Percentiles rank a stretch among this genome's conserved stretches.
phyloP scores from a whole-genome alignment of 139 green algal species.

The Chlamydomonas asymmetrica region DNA sequence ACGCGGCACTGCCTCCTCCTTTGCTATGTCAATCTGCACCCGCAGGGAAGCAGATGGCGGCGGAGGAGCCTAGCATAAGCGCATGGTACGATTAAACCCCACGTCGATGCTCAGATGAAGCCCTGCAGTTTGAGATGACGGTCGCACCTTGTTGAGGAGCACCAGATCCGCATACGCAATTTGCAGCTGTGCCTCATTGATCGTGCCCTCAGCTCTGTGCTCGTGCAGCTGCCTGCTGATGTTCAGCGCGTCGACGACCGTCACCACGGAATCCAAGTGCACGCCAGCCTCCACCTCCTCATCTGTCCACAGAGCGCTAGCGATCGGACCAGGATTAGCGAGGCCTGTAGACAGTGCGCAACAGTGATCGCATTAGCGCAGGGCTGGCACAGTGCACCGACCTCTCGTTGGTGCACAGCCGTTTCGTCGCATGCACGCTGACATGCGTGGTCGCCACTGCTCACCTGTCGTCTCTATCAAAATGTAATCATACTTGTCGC shows the following conservation, averaged over 20 bases:
- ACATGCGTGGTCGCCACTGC: too few species aligned
- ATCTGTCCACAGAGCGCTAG: slow-evolving; percentile 86
- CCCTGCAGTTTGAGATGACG: background rate
- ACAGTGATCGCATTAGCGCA: too few species aligned
- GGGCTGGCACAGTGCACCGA: too few species aligned
- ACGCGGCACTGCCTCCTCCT: slow-evolving; percentile 41
- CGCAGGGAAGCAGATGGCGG: too few species aligned
- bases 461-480: slow-evolving; percentile 88
- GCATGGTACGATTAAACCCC: background rate
- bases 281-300: slow-evolving; percentile 76
- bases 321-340: slow-evolving; percentile 86
- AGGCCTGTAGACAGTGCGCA: slow-evolving; percentile 63
- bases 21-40: slow-evolving; percentile 76
- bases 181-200: slow-evolving; percentile 86
- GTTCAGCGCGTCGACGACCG: slow-evolving; percentile 83
- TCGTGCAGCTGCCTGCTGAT: slow-evolving; percentile 68
- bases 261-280: slow-evolving; percentile 82
- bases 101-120: background rate
- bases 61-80: too few species aligned
- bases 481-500: slow-evolving; percentile 80
- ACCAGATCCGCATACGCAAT: slow-evolving; percentile 86
- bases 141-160: slow-evolving; percentile 84
- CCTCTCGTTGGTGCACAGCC: too few species aligned
- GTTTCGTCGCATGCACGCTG: too few species aligned
- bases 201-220: slow-evolving; percentile 30